Evolutionary conservation across 2,329 filamentous ascomycete genomes (phyloP).

Genomic region (Ceratocystiopsis sp.): DNA sequence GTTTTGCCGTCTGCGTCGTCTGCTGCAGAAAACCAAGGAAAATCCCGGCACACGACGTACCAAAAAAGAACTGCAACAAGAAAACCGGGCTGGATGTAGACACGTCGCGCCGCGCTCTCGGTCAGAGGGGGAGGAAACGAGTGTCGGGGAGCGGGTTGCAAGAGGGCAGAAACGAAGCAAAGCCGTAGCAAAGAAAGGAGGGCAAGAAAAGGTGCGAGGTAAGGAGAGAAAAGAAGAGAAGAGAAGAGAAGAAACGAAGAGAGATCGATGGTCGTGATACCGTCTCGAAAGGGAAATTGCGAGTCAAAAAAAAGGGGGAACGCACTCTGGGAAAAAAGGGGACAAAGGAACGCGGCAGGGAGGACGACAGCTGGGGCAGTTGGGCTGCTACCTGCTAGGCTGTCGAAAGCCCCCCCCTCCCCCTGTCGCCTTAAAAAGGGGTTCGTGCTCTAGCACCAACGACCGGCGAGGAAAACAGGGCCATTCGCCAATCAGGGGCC

Average conservation of each 20-base stretch:
- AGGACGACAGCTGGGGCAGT: not conserved
- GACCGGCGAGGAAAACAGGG: not conserved
- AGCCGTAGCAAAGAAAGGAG: conserved; percentile 1
- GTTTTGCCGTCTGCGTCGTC: too few species aligned
- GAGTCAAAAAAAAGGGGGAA: not conserved
- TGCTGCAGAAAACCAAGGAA: too few species aligned
- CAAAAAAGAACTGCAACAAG: too few species aligned
- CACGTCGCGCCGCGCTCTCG: too few species aligned
- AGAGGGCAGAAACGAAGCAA: conserved; percentile 1
- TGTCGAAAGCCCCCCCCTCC: not conserved
- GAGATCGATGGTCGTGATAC: conserved; percentile 4
- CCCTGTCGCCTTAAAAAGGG: conserved; percentile 8
- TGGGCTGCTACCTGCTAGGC: not conserved
- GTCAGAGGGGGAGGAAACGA: not conserved
- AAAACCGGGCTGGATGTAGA: too few species aligned
- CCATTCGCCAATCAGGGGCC: not conserved
- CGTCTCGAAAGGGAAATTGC: conserved; percentile 11
- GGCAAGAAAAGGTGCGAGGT: conserved; percentile 1
- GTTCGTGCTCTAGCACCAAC: conserved; percentile 7
- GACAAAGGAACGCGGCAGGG: conserved; percentile 1
- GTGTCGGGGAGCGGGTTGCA: not conserved
- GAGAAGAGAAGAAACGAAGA: conserved; percentile 3
- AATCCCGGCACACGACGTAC: too few species aligned
- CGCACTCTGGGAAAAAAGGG: conserved; percentile 6
- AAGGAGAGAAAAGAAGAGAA: conserved; percentile 2